phyloP scores from a whole-genome alignment of 768 basidiomycete species.

The Psilocybe tampanensis region DNA sequence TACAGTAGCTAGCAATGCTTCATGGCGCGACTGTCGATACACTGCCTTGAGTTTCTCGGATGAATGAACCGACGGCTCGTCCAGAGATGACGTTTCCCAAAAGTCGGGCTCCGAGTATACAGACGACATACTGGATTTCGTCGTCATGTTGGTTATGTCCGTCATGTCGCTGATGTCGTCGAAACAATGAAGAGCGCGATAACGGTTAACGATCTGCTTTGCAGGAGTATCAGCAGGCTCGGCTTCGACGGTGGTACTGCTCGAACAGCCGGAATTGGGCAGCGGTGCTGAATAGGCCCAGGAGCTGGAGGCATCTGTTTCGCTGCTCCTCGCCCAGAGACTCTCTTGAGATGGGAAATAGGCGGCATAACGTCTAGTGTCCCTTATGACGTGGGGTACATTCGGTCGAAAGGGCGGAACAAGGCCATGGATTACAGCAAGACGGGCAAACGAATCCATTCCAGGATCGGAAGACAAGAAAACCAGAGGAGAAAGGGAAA shows the following conservation, averaged over 20 bases:
- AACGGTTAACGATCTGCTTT: conserved; percentile 38
- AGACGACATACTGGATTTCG: conserved; percentile 15
- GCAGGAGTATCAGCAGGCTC: conserved; percentile 35
- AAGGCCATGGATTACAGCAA: conserved; percentile 16
- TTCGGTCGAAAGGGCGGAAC: background rate
- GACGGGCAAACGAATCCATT: conserved; percentile 11
- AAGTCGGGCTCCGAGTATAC: conserved; percentile 9
- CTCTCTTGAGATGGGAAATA: conserved; percentile 33
- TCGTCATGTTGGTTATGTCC: conserved; percentile 10
- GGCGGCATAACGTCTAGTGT: conserved; percentile 34
- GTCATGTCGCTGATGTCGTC: conserved; percentile 12
- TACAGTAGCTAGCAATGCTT: conserved; percentile 41
- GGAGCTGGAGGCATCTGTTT: conserved; percentile 32
- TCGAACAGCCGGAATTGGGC: conserved; percentile 24
- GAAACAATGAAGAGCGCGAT: conserved; percentile 37
- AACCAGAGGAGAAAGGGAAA: background rate
- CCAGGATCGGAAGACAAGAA: background rate
- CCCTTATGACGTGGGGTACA: background rate
- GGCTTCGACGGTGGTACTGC: conserved; percentile 24
- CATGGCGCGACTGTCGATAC: conserved; percentile 36
- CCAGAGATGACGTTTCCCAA: conserved; percentile 17
- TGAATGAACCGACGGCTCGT: background rate
- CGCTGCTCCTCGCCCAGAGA: conserved; percentile 20
- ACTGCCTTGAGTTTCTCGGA: conserved; percentile 29
- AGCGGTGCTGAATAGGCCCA: conserved; percentile 39